Conservation (phyloP, 331 rosid species). For the Pyracantha coccinea region DNA sequence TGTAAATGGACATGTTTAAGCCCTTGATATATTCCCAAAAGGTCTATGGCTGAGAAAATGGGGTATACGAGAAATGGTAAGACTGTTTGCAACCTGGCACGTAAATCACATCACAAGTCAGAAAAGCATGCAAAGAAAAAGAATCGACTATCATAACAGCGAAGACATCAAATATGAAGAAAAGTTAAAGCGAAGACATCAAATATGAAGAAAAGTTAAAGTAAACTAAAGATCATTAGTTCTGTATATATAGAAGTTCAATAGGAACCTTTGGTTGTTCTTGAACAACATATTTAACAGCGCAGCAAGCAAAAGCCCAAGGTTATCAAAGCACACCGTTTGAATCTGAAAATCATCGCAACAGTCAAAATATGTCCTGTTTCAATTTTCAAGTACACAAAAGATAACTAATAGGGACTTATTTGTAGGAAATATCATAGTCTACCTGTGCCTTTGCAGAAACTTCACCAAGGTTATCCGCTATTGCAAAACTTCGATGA, state of each 20-base stretch:
- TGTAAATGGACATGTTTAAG: conserved; percentile 76
- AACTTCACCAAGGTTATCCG: conserved; percentile 88
- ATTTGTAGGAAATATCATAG: not conserved
- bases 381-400: not conserved
- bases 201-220: not conserved
- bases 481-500: conserved; percentile 85
- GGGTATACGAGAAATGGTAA: conserved; percentile 63
- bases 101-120: conserved; percentile 12
- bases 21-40: conserved; percentile 81
- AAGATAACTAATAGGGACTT: not conserved
- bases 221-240: not conserved
- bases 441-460: conserved; percentile 91
- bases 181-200: not conserved
- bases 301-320: conserved; percentile 79
- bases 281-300: conserved; percentile 50
- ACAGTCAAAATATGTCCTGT: conserved; percentile 1
- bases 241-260: not conserved
- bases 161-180: not conserved
- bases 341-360: conserved; percentile 57
- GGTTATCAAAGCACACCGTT: conserved; percentile 92
- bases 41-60: conserved; percentile 71
- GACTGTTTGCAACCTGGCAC: conserved; percentile 53
- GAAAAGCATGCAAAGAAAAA: not conserved
- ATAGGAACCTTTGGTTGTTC: conserved; percentile 48
- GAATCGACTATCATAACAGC: not conserved